These are phyloP conservation scores for Phyllosticta paracitricarpa DNA, from an alignment of 2,329 filamentous ascomycete genomes.

Conservation along the genomic window DNA sequence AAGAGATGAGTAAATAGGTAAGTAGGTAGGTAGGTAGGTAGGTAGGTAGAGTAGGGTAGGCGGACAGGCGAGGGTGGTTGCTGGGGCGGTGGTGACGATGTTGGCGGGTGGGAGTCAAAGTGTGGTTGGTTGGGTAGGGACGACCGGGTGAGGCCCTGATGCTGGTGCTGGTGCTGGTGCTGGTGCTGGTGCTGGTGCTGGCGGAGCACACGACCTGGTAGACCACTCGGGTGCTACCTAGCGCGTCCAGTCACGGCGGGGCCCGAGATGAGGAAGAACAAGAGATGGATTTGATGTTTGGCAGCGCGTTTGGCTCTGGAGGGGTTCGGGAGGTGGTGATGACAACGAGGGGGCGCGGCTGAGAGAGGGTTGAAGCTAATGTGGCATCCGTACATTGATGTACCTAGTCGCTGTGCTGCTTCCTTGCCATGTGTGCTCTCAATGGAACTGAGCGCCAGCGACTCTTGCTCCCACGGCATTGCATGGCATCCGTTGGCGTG, in stretches of 20 bases:
- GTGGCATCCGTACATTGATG: too few relatives aligned
- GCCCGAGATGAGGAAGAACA: background rate
- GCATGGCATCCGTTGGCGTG: background rate
- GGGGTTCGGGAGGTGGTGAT: too few relatives aligned
- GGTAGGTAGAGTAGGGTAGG: background rate
- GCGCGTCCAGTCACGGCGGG: background rate
- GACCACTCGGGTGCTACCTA: background rate
- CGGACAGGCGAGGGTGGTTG: background rate
- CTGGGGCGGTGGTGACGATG: background rate
- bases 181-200: background rate
- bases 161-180: background rate
- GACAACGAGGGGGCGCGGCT: too few relatives aligned
- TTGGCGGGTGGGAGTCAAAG: background rate
- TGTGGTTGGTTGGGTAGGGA: background rate
- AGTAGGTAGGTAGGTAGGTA: background rate
- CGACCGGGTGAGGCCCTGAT: background rate
- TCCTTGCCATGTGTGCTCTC: too few relatives aligned
- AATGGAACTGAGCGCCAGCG: too few relatives aligned
- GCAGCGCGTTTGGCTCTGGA: too few relatives aligned
- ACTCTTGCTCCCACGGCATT: too few relatives aligned
- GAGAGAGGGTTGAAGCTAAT: too few relatives aligned
- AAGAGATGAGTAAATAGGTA: background rate
- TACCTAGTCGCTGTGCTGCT: too few relatives aligned
- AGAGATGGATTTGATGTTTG: too few relatives aligned
- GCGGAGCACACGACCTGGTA: background rate